Percentiles rank a stretch among this genome's conserved stretches.
Evolutionary conservation across 305 asterid species (phyloP).

Genomic region (Lippia alba): DNA sequence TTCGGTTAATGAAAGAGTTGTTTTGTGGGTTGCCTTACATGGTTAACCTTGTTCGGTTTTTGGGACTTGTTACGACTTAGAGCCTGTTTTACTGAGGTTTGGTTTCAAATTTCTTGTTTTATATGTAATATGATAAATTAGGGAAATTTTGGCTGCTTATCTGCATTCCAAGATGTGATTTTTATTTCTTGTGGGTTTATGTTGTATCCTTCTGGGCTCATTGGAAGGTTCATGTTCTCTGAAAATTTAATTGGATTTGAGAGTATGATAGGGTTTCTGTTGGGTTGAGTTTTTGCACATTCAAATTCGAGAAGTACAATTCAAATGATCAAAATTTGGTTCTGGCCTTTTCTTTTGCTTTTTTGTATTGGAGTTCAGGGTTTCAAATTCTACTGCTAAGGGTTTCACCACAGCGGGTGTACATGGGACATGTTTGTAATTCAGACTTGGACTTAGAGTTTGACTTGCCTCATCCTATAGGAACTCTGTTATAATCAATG

Average conservation of each 20-base stretch:
- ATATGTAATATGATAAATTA: conserved; percentile 2
- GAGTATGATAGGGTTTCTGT: background rate
- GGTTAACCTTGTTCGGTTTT: background rate
- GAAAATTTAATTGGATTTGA: background rate
- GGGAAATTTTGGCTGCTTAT: conserved; percentile 2
- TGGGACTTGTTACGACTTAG: conserved; percentile 7
- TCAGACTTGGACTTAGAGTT: background rate
- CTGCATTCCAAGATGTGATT: conserved; percentile 20
- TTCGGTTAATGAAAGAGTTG: conserved; percentile 8
- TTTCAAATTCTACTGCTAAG: background rate
- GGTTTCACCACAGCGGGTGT: background rate
- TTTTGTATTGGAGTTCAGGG: background rate
- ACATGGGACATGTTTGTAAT: background rate
- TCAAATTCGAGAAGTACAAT: background rate
- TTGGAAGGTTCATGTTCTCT: conserved; percentile 10
- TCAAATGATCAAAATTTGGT: too few relatives aligned
- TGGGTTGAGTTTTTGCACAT: background rate
- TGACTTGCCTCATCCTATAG: conserved; percentile 10
- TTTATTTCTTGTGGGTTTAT: background rate
- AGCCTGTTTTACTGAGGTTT: conserved; percentile 16
- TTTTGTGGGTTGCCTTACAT: background rate
- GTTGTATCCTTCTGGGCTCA: background rate
- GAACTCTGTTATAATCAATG: background rate
- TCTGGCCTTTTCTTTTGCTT: too few relatives aligned
- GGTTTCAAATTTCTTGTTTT: conserved; percentile 16